A percentile compares a stretch with the other conserved stretches of the same genome.
phyloP scores from a whole-genome alignment of 2,329 filamentous ascomycete genomes.

The Ascosphaera aggregata region DNA sequence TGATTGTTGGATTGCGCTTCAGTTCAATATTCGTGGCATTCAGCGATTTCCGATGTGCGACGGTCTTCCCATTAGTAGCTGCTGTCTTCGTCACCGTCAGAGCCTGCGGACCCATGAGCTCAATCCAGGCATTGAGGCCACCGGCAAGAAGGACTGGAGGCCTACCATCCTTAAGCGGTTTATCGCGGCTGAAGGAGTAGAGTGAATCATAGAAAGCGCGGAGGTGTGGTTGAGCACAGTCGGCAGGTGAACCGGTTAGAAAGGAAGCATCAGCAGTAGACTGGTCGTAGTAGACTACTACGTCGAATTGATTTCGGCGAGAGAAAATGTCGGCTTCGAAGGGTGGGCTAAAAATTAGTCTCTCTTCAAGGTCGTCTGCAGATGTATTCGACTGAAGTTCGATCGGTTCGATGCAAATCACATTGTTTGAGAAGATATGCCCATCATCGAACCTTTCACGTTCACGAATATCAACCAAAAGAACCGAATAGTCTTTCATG shows the following conservation, averaged over 20 bases:
- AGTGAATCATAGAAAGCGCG: slow-evolving; percentile 56
- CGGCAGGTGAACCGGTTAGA: slow-evolving; percentile 22
- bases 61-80: slow-evolving; percentile 22
- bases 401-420: slow-evolving; percentile 79
- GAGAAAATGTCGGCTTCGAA: slow-evolving; percentile 51
- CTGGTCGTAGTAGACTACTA: slow-evolving; percentile 82
- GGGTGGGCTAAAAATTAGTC: slow-evolving; percentile 24
- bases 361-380: slow-evolving; percentile 34
- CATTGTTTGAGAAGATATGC: slow-evolving; percentile 62
- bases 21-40: slow-evolving; percentile 24
- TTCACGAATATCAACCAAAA: slow-evolving; percentile 68
- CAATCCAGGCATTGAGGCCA: slow-evolving; percentile 67
- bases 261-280: slow-evolving; percentile 35
- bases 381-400: slow-evolving; percentile 44
- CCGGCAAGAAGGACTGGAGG: slow-evolving; percentile 58
- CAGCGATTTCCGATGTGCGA: slow-evolving; percentile 13
- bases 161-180: slow-evolving; percentile 39
- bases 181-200: slow-evolving; percentile 60
- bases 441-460: slow-evolving; percentile 67
- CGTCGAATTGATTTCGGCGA: slow-evolving; percentile 49
- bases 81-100: slow-evolving; percentile 33
- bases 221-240: slow-evolving; percentile 31
- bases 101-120: slow-evolving; percentile 51
- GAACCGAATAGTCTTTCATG: slow-evolving; percentile 39
- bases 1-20: slow-evolving; percentile 27